Evolutionary conservation across 805 yeast species (phyloP).

Genomic region (Wickerhamiella dianesei): DNA sequence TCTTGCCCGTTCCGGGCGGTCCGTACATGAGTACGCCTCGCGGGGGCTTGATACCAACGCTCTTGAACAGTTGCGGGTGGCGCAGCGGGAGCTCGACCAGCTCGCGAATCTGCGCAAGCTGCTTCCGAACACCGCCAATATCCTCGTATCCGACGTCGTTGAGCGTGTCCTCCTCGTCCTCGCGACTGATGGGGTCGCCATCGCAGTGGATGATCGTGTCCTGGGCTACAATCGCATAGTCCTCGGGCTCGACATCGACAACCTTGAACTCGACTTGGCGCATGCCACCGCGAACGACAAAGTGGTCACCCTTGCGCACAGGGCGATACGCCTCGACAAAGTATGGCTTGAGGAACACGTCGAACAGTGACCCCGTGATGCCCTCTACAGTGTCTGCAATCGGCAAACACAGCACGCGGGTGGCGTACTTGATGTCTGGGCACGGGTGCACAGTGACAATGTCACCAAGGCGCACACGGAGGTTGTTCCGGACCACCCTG

Average conservation of each 20-base stretch:
- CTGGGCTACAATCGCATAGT: conserved; percentile 94
- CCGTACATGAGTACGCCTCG: conserved; percentile 90
- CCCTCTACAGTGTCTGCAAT: conserved; percentile 98
- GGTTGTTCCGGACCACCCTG: conserved; percentile 90
- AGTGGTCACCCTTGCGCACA: conserved; percentile 92
- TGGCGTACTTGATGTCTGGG: conserved; percentile 95
- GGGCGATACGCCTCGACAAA: conserved; percentile 99
- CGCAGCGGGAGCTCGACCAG: conserved; percentile 95
- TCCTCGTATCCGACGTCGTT: conserved; percentile 98
- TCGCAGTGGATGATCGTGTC: conserved; percentile 97
- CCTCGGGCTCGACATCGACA: conserved; percentile 95
- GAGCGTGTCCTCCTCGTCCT: conserved; percentile 92
- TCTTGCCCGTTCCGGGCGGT: conserved; percentile 99
- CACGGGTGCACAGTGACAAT: conserved; percentile 84
- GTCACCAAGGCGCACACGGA: conserved; percentile 89
- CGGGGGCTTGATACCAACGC: conserved; percentile 98
- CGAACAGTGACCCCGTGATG: conserved; percentile 89
- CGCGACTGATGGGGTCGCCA: conserved; percentile 97
- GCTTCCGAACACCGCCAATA: conserved; percentile 97
- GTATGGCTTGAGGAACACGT: conserved; percentile 91
- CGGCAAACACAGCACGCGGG: conserved; percentile 88
- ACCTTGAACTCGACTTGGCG: conserved; percentile 98
- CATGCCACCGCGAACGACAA: conserved; percentile 97
- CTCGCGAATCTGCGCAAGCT: conserved; percentile 98
- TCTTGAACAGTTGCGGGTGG: conserved; percentile 95